Evolutionary conservation across 352 stramenopile species (phyloP), one percentile per base, ranked within the genome.

Genomic region (Aphanomyces invadans): DNA sequence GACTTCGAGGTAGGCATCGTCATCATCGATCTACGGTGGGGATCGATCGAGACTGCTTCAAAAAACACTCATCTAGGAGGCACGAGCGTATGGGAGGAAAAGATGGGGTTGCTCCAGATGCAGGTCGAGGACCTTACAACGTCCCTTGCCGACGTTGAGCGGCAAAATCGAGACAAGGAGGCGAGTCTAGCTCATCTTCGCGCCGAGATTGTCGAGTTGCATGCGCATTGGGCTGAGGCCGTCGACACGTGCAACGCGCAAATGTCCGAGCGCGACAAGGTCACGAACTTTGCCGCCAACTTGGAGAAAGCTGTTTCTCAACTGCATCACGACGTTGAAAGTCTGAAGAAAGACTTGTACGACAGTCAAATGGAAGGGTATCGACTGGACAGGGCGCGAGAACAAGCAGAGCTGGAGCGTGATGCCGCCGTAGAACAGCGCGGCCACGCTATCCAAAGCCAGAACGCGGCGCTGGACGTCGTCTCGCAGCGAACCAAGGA

Each of bases 71-170:
- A 25, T 25, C 12, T 56, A 65, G 59, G 82, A 29, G 82, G 78
- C 4, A 74, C 69, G 46, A 89, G 80, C 33, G 80, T 87, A 5
- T 90, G 82, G 80, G 80, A 90, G 74, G 80, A 87, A 52, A 90
- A 90, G 45, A 70, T 90, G 28, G 80, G 80, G 1, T 61, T 78
- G 0, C 63, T 90, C n/a, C 82, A 90, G 48, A 71, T 85, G 12
- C 67, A 84, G 17, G 70, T 87, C 5, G 80, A 90, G 71, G 80
- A 88, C 42, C 60, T 80, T 12, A 21, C 38, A n/a, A 67, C 60
- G n/a, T 26, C 42, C n/a, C 32, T 67, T 3, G 46, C 25, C 23
- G 60, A 55, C 45, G 48, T 31, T 21, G 46, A 60, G 26, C 17
- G 4, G n/a, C 17, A 67, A n/a, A 56, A 59, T 17, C 29, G 23